These are phyloP conservation scores for Barnettozyma hawaiiensis DNA, from an alignment of 1,139 yeast genomes.

Conservation along the genomic window DNA sequence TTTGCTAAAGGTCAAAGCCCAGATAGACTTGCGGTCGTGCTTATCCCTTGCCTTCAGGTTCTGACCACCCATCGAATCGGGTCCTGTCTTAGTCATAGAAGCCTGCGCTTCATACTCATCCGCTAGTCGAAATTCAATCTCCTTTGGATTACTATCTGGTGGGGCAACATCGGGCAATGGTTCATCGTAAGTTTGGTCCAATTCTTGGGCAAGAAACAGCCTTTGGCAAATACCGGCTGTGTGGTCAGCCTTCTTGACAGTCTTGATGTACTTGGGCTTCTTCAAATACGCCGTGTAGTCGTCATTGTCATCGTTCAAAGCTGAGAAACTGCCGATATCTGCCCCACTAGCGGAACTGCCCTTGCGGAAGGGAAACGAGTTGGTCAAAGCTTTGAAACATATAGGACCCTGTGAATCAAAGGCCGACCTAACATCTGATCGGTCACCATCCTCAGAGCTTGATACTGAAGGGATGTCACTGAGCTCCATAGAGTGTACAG, in stretches of 20 bases:
- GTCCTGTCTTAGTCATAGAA: background rate
- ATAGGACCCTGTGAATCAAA: slow-evolving; percentile 1
- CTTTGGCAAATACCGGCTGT: slow-evolving; percentile 46
- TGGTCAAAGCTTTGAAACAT: background rate
- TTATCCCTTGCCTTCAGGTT: slow-evolving; percentile 12
- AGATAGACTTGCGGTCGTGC: slow-evolving; percentile 41
- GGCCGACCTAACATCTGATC: background rate
- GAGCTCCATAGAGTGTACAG: background rate
- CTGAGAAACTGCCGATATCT: background rate
- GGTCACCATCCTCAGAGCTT: slow-evolving; percentile 4
- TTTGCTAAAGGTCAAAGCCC: slow-evolving; percentile 65
- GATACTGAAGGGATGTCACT: background rate
- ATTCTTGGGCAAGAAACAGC: slow-evolving; percentile 77
- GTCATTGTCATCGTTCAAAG: slow-evolving; percentile 29
- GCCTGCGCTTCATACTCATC: slow-evolving; percentile 1
- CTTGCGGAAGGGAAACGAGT: background rate
- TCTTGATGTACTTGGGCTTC: slow-evolving; percentile 51
- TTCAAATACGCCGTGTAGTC: slow-evolving; percentile 36
- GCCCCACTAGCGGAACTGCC: background rate
- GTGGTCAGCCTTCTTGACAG: slow-evolving; percentile 39
- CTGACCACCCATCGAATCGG: slow-evolving; percentile 10
- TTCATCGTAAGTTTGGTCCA: slow-evolving; percentile 31
- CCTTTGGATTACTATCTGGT: slow-evolving; percentile 1
- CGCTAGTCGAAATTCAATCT: slow-evolving; percentile 1
- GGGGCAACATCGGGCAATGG: background rate